Base-by-base conservation (phyloP, 2,329 filamentous ascomycete genomes). In the Periconia sp. region DNA sequence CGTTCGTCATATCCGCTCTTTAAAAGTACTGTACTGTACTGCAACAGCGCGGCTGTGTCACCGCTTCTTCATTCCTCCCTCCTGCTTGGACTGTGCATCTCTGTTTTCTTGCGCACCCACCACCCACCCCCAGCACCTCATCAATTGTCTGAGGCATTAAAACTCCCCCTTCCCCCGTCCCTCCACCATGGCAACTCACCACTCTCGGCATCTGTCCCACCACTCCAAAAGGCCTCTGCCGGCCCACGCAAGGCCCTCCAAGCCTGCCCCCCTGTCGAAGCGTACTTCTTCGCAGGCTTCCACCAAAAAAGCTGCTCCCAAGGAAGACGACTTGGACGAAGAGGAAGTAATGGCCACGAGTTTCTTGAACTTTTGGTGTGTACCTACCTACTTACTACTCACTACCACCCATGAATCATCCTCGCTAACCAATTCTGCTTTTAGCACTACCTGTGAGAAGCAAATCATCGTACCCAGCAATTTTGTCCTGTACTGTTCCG, bases 391-490 rank as follows among this genome's bases (percentile, higher is more conserved):
- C n/a, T 11, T 18, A 18, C 15, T 18, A 18, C 19, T 10, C 20
- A 14, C 40, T 37, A 3, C 33, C 11, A 14, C n/a, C n/a, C n/a
- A n/a, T n/a, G n/a, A n/a, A n/a, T 37, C 3, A 6, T 11, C 30
- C 18, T 7, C 14, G 17, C 33, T 27, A 41, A 20, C 7, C 31
- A 19, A 27, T n/a, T 3, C 11, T 23, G 18, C 11, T 2, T 30
- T 2, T 20, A 87, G 84, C 72, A 81, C 84, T 58, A 85, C 81
- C 65, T 87, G 85, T 71, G 85, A 87, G 70, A 85, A 81, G 69
- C 84, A 87, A 73, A 87, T 87, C 63, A 80, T 83, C 49, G 79
- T 81, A 31, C 85, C 85, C 15, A 81, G 81, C 68, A 82, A 83
- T 65, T 79, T 78, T 15, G 77, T 85, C 41, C 76, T 87, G 43